Evolutionary conservation across 169 alveolate genomes (phyloP), one percentile per base, ranked within the genome.

Genomic region (Plasmodium fragile): DNA sequence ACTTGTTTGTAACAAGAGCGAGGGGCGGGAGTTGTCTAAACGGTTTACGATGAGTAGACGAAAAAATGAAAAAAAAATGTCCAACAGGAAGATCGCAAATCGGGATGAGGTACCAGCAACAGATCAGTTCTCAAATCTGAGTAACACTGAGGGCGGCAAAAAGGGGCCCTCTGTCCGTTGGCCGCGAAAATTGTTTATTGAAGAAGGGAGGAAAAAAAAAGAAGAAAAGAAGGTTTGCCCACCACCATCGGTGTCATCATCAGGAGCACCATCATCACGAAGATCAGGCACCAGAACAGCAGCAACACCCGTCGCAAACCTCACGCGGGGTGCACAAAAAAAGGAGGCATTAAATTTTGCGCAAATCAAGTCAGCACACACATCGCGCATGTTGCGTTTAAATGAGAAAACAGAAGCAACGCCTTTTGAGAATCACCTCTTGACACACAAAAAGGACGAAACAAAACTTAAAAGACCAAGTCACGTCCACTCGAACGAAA

Each of bases 91-190:
- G 5, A 30, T 3, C n/a, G 81, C 36, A 73, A 73, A 0, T 34
- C 13, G 0, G 81, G 6, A 73, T 11, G 43, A 11, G 32, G 81
- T 11, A 32, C 41, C 89, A 53, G 77, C 11, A 81, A 81, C 28
- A 81, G 69, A 81, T 25, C 71, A 81, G 28, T 81, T 55, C 52
- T 55, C 89, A 52, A 53, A n/a, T 81, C n/a, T 81, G 43, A 55
- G 39, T 22, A 8, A 34, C 25, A 7, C 7, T 55, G 78, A 55
- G 30, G 53, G 25, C 43, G 41, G 49, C 30, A 41, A 18, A 78
- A 30, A 30, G 13, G 41, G 16, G 39, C 32, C 49, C n/a, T 6
- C 49, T 2, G 4, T 36, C 55, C 10, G n/a, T 78, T 36, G 39
- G 34, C 36, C 69, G 55, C 49, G 32, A 34, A 78, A 22, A 41